Conservation (phyloP, 257 asterid genomes). For the Henckelia pumila region DNA sequence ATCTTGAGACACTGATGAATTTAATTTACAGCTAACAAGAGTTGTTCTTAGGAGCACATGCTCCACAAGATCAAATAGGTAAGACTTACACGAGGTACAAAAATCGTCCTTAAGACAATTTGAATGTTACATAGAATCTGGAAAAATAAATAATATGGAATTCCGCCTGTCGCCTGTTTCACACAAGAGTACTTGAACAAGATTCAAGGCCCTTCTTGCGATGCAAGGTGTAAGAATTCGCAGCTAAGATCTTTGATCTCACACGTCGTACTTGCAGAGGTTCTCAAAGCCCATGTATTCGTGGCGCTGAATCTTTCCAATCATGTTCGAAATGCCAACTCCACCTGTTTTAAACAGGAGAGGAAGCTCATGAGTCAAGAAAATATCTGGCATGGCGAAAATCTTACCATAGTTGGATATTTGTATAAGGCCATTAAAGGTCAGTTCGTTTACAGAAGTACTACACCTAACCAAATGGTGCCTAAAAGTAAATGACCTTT, state of each 20-base stretch:
- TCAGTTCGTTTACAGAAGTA: background rate
- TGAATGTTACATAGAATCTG: background rate
- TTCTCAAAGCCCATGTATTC: constrained; percentile 96
- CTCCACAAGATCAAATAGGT: background rate
- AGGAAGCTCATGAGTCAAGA: constrained; percentile 7
- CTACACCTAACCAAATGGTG: background rate
- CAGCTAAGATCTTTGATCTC: background rate
- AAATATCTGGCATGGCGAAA: background rate
- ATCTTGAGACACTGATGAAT: background rate
- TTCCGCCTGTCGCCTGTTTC: background rate
- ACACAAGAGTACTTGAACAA: background rate
- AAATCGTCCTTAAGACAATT: background rate
- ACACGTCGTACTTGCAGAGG: constrained; percentile 66
- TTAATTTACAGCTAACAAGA: background rate
- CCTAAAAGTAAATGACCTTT: background rate
- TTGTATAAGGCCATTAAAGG: background rate
- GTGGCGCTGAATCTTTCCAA: constrained; percentile 62
- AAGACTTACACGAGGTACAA: too few species aligned
- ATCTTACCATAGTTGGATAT: background rate
- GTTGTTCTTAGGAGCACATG: background rate
- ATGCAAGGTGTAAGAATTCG: background rate
- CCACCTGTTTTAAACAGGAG: constrained; percentile 58
- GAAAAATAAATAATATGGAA: background rate
- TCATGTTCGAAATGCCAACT: constrained; percentile 88
- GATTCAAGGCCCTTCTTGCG: background rate